Percentiles rank a stretch among this genome's conserved stretches.
These are phyloP conservation scores for Wakefieldia striispora DNA, from an alignment of 768 basidiomycete genomes.

Conservation along the genomic window DNA sequence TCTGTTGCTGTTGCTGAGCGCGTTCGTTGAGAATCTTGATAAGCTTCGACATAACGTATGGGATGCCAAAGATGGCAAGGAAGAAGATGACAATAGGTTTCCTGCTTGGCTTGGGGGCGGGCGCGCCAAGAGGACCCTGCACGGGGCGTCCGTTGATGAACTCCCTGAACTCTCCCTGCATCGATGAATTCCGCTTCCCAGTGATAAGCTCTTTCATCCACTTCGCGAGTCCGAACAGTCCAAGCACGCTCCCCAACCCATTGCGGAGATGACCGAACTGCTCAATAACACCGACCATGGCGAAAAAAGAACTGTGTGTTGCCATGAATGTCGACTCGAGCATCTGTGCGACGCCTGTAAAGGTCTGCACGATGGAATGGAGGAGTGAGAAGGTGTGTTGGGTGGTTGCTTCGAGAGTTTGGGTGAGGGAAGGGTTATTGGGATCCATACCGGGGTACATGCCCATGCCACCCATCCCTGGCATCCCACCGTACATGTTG, in stretches of 20 bases:
- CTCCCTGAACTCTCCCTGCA: slow-evolving; percentile 70
- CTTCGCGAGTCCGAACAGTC: slow-evolving; percentile 83
- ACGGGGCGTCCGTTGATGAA: slow-evolving; percentile 68
- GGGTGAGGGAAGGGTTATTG: slow-evolving; percentile 66
- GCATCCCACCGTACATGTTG: slow-evolving; percentile 41
- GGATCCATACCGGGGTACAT: slow-evolving; percentile 45
- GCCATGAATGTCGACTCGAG: slow-evolving; percentile 98
- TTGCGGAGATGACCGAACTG: slow-evolving; percentile 91
- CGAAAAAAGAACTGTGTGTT: slow-evolving; percentile 92
- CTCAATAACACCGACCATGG: slow-evolving; percentile 95
- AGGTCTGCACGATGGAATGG: slow-evolving; percentile 94
- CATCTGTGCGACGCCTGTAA: slow-evolving; percentile 94
- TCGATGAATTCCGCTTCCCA: slow-evolving; percentile 41
- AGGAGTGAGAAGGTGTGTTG: slow-evolving; percentile 91
- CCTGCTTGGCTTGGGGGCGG: slow-evolving; percentile 64
- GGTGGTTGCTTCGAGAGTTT: slow-evolving; percentile 86
- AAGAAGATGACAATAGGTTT: slow-evolving; percentile 94
- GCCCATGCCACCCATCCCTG: slow-evolving; percentile 40
- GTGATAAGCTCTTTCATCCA: slow-evolving; percentile 74
- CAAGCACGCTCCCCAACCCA: slow-evolving; percentile 90
- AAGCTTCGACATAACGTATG: slow-evolving; percentile 90
- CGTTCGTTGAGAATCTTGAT: slow-evolving; percentile 74
- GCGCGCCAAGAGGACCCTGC: slow-evolving; percentile 41
- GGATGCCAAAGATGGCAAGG: slow-evolving; percentile 88
- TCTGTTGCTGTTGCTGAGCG: slow-evolving; percentile 46